Base-by-base conservation (phyloP, 139 green algal species). In the Chlamydomonas applanata region DNA sequence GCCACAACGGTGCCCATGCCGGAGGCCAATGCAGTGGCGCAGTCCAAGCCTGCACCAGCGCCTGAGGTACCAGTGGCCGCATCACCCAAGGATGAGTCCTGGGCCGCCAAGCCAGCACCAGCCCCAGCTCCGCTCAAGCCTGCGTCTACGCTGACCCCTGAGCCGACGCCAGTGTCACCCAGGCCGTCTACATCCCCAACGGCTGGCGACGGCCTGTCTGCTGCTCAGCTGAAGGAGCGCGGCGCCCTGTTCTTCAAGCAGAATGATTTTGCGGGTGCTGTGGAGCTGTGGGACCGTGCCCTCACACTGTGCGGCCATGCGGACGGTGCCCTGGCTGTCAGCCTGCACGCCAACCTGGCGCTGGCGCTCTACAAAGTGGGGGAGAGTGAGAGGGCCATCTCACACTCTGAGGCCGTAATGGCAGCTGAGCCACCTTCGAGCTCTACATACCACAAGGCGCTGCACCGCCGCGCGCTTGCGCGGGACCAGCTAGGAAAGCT, bases 401-500 rank as follows among this genome's bases (percentile, higher is more conserved):
- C 14, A 2, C 71, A 77, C 24, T 53, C 44, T 14, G 59, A 70
- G 7, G 36, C 27, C 13, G 71, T 70, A 30, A 29, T 77, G 57
- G 35, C 34, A 9, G 59, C 59, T 27, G n/a, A 29, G 3, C 25
- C 24, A 3, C 59, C 59, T 25, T 22, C n/a, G 17, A 30, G 30
- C 59, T 22, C 34, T 2, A 40, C 57, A 24, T 61, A 60, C 49
- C 57, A 57, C 54, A 83, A 83, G 66, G 77, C 67, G 36, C 32
- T 45, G 34, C 77, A 84, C 68, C 67, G 78, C 22, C 72, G 73
- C 7, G 61, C 66, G 4, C 24, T 61, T 32, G 80, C 80, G 24
- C 73, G 75, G 14, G 33, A 29, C 13, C 22, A 7, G 30, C 69
- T 81, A 59, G 80, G 75, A 24, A 59, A 64, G 59, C 68, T 80